Conservation (phyloP, 2,329 filamentous ascomycete genomes). For the Exserohilum rostratum region DNA sequence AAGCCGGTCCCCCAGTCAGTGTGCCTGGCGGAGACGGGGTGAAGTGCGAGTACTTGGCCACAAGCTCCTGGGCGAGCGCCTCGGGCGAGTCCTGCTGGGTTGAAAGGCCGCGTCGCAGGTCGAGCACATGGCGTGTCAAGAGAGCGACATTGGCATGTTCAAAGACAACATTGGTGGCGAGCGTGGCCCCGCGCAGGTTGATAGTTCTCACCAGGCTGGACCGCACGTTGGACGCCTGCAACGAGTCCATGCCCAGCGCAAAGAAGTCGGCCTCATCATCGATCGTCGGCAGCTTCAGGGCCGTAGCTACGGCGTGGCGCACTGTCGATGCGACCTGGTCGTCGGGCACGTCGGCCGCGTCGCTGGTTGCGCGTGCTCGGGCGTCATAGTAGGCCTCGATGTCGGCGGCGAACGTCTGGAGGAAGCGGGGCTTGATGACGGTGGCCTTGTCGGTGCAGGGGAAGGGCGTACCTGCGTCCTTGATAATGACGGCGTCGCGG, state of each 20-base stretch:
- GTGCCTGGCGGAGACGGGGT: background rate
- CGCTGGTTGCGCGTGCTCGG: too few relatives aligned
- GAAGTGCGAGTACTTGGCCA: background rate
- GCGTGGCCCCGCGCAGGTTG: background rate
- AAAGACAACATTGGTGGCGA: background rate
- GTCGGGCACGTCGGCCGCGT: too few relatives aligned
- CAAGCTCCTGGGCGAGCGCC: background rate
- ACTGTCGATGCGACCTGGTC: too few relatives aligned
- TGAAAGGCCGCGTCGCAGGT: background rate
- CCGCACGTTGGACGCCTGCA: background rate
- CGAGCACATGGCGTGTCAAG: background rate
- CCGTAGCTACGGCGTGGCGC: too few relatives aligned
- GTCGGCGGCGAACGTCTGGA: background rate
- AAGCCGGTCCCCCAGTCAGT: background rate
- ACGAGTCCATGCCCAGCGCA: too few relatives aligned
- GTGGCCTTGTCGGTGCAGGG: background rate
- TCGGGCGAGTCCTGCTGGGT: background rate
- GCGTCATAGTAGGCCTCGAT: background rate
- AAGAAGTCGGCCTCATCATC: too few relatives aligned
- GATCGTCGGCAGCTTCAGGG: too few relatives aligned
- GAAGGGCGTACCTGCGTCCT: background rate
- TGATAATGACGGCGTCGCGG: too few relatives aligned
- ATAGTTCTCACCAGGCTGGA: background rate
- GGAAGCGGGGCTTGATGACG: background rate
- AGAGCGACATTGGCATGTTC: background rate